A percentile compares a stretch with the other conserved stretches of the same genome.
Evolutionary conservation across 2,329 filamentous ascomycete genomes (phyloP).

Genomic region (Colletotrichum tropicicola): DNA sequence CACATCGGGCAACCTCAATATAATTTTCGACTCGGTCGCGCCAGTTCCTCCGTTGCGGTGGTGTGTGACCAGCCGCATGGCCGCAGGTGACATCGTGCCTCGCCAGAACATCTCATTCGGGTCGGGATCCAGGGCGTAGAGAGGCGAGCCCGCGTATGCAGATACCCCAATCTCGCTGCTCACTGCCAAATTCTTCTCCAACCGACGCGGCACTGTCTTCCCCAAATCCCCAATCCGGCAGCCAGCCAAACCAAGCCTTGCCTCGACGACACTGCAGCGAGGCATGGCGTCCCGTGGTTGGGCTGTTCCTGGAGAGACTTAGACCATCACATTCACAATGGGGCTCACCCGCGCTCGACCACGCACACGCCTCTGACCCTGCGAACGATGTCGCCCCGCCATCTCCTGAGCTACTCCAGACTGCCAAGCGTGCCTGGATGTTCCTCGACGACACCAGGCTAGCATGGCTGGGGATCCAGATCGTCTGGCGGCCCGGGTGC

Average conservation of each 20-base stretch:
- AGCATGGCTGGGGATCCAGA: not conserved
- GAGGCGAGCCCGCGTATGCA: not conserved
- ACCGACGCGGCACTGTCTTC: not conserved
- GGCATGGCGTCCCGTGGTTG: constrained; percentile 10
- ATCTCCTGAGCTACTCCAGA: not conserved
- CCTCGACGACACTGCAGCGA: constrained; percentile 29
- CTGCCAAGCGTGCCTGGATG: not conserved
- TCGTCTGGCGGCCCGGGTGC: constrained; percentile 25
- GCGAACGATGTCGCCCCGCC: not conserved
- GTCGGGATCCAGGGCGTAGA: constrained; percentile 3
- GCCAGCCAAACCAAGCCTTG: constrained; percentile 7
- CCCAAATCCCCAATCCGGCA: constrained; percentile 17
- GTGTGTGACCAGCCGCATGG: constrained; percentile 24
- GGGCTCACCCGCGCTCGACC: too few species aligned
- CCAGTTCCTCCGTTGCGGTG: constrained; percentile 13
- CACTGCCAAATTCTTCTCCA: not conserved
- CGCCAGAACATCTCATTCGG: not conserved
- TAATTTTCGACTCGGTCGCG: constrained; percentile 7
- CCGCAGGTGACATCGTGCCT: constrained; percentile 19
- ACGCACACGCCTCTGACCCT: not conserved
- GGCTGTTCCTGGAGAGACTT: constrained; percentile 1
- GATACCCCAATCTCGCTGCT: not conserved
- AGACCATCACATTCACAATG: not conserved
- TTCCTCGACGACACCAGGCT: not conserved
- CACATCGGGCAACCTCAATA: constrained; percentile 11